Percentiles rank a stretch among this genome's conserved stretches.
Conservation (phyloP, 169 alveolate genomes). For the Toxoplasma gondii region DNA sequence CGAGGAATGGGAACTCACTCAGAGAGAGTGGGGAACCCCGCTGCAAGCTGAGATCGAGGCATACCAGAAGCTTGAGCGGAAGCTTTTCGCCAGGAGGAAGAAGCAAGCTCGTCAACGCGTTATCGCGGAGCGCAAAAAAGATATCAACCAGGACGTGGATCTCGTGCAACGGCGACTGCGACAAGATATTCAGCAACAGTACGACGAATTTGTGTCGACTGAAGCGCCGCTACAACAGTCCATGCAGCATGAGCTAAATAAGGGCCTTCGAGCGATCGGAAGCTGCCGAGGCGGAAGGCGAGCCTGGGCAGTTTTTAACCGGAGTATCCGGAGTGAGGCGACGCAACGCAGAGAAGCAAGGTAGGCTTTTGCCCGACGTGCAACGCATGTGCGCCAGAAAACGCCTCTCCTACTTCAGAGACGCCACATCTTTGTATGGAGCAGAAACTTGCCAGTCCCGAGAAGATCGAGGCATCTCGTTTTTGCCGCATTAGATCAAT, state of each 20-base stretch:
- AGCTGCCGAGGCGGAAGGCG: constrained; percentile 22
- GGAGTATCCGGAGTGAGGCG: not conserved
- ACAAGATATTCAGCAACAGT: not conserved
- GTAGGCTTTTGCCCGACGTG: not conserved
- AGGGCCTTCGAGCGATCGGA: not conserved
- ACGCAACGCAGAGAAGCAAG: not conserved
- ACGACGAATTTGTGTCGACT: not conserved
- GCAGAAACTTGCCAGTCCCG: too few species aligned
- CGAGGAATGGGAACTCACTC: not conserved
- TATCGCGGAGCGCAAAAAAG: not conserved
- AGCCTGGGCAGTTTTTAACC: not conserved
- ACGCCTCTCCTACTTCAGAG: too few species aligned
- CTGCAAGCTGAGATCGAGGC: not conserved
- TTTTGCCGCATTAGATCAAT: too few species aligned
- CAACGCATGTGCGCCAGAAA: too few species aligned
- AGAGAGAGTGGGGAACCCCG: not conserved
- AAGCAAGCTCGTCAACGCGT: not conserved
- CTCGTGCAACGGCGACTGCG: not conserved
- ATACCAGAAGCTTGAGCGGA: not conserved
- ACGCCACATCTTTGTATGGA: too few species aligned
- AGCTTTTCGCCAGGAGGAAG: not conserved
- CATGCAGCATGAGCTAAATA: not conserved
- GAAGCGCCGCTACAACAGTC: not conserved
- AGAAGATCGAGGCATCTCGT: too few species aligned
- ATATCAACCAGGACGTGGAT: not conserved